A percentile compares a stretch with the other conserved stretches of the same genome.
Conservation (phyloP, 345 rosid species). For the Durio zibethinus region DNA sequence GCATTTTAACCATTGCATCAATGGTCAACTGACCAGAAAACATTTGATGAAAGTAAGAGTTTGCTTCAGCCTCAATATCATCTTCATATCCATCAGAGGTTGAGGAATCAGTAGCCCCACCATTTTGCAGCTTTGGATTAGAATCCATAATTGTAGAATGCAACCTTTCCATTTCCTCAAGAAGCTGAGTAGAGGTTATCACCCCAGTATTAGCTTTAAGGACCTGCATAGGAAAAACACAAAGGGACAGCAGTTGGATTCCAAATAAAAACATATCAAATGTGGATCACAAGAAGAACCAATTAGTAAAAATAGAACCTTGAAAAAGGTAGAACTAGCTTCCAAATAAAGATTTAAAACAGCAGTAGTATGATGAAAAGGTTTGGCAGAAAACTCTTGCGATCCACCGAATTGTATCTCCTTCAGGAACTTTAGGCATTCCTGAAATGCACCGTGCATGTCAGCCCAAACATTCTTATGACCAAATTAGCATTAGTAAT, state of each 20-base stretch:
- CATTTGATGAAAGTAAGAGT: conserved; percentile 92
- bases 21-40: conserved; percentile 78
- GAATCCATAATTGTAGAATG: conserved; percentile 46
- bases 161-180: conserved; percentile 74
- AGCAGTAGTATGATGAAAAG: conserved; percentile 55
- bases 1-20: conserved; percentile 95
- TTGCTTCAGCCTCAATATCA: conserved; percentile 91
- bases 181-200: conserved; percentile 49
- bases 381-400: conserved; percentile 56
- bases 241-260: not conserved
- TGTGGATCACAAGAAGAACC: not conserved
- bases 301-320: conserved; percentile 41
- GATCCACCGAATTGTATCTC: conserved; percentile 65
- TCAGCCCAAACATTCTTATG: conserved; percentile 13
- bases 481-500: not conserved
- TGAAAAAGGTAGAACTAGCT: conserved; percentile 53
- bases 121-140: conserved; percentile 67
- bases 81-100: conserved; percentile 62
- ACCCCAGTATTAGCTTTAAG: conserved; percentile 52
- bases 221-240: conserved; percentile 38
- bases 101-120: conserved; percentile 59
- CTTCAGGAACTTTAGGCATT: conserved; percentile 78
- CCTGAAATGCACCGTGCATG: conserved; percentile 46
- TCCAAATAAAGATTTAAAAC: conserved; percentile 56
- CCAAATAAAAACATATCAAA: not conserved